phyloP scores from a whole-genome alignment of 2,329 filamentous ascomycete genomes.

The Talaromyces sp. region DNA sequence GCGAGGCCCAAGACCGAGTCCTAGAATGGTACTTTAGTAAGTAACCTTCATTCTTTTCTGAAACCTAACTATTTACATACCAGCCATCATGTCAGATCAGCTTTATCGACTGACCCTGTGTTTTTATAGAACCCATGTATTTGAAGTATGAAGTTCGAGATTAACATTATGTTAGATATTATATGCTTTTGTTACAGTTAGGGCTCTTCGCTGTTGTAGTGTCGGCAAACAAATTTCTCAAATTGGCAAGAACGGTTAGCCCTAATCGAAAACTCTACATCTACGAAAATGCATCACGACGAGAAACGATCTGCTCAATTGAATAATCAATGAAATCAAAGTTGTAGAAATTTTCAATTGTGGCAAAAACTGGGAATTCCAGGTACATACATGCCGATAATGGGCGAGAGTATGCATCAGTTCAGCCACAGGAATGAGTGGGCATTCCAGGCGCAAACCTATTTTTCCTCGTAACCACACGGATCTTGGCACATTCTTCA shows the following conservation, averaged over 20 bases:
- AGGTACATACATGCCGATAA: too few species aligned
- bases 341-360: background rate
- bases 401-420: background rate
- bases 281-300: background rate
- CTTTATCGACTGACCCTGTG: background rate
- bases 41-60: background rate
- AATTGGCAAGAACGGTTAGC: background rate
- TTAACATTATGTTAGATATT: too few species aligned
- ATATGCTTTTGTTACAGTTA: background rate
- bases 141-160: too few species aligned
- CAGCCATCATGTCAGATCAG: background rate
- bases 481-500: background rate
- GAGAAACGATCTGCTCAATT: too few species aligned
- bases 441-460: background rate
- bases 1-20: background rate
- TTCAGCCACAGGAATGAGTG: background rate
- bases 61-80: background rate
- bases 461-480: background rate
- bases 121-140: background rate
- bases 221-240: background rate
- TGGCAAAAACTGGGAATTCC: background rate
- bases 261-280: slow-evolving; percentile 2
- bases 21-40: too few species aligned
- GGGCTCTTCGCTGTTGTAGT: background rate
- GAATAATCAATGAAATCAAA: too few species aligned